These are phyloP conservation scores for Fraxinus paxiana DNA, from an alignment of 305 asterid genomes.

Conservation along the genomic window DNA sequence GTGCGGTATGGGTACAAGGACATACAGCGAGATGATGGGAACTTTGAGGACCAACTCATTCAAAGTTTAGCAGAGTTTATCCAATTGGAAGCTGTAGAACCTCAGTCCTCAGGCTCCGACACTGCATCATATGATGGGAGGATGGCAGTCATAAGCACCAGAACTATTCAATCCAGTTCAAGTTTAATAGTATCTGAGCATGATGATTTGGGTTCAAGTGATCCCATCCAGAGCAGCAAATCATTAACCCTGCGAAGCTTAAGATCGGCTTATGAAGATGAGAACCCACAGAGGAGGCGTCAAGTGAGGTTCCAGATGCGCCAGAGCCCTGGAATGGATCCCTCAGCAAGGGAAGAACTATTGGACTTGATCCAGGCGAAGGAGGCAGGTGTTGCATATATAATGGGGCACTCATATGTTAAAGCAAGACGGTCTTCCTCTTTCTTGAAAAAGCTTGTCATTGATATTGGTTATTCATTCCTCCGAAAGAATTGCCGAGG, in stretches of 20 bases:
- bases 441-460: constrained; percentile 66
- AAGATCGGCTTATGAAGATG: constrained; percentile 73
- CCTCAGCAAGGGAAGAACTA: constrained; percentile 72
- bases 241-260: constrained; percentile 65
- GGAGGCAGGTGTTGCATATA: constrained; percentile 88
- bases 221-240: constrained; percentile 66
- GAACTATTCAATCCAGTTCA: constrained; percentile 41
- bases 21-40: constrained; percentile 72
- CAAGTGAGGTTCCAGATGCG: constrained; percentile 65
- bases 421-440: constrained; percentile 81
- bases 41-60: constrained; percentile 75
- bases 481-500: constrained; percentile 92
- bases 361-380: constrained; percentile 77
- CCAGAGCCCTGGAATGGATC: constrained; percentile 60
- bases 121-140: constrained; percentile 73
- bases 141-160: constrained; percentile 85
- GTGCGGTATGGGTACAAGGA: constrained; percentile 97
- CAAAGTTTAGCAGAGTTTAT: constrained; percentile 91
- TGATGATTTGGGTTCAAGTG: constrained; percentile 33
- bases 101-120: constrained; percentile 64
- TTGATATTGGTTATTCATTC: constrained; percentile 80
- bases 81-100: constrained; percentile 90
- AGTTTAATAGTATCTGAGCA: constrained; percentile 47
- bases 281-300: constrained; percentile 75
- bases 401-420: constrained; percentile 88